A percentile compares a stretch with the other conserved stretches of the same genome.
These are phyloP conservation scores for Cystobasidium ongulense DNA, from an alignment of 768 basidiomycete species.

Conservation along the genomic window DNA sequence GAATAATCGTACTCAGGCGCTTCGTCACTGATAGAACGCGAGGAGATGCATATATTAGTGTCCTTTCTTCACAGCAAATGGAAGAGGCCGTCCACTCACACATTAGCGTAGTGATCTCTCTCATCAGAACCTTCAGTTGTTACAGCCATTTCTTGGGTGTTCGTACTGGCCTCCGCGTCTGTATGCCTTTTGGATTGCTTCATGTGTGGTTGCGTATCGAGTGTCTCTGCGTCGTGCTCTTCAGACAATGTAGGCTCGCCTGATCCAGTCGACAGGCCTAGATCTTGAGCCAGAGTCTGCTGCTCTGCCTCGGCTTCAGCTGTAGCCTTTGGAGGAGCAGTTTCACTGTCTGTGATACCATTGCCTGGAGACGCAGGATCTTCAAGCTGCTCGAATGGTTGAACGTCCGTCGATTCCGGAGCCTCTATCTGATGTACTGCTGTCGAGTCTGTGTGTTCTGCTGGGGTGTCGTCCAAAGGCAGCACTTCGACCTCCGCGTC, in stretches of 20 bases:
- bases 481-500: neutral
- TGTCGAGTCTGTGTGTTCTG: neutral
- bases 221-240: neutral
- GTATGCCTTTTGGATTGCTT: neutral
- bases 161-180: neutral
- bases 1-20: neutral
- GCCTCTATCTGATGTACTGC: neutral
- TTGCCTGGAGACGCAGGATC: neutral
- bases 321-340: neutral
- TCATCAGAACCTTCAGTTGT: neutral
- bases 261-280: neutral
- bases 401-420: neutral
- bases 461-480: neutral
- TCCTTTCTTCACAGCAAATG: no score
- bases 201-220: neutral
- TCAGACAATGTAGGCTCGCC: neutral
- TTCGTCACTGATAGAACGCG: neutral
- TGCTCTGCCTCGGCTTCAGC: neutral
- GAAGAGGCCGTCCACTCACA: neutral
- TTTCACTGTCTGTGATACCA: neutral
- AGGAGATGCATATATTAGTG: neutral
- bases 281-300: neutral
- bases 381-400: neutral
- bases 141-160: neutral
- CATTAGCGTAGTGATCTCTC: constrained; percentile 9